Conservation (phyloP, 169 alveolate genomes). For the Cryptosporidium xiaoi region DNA sequence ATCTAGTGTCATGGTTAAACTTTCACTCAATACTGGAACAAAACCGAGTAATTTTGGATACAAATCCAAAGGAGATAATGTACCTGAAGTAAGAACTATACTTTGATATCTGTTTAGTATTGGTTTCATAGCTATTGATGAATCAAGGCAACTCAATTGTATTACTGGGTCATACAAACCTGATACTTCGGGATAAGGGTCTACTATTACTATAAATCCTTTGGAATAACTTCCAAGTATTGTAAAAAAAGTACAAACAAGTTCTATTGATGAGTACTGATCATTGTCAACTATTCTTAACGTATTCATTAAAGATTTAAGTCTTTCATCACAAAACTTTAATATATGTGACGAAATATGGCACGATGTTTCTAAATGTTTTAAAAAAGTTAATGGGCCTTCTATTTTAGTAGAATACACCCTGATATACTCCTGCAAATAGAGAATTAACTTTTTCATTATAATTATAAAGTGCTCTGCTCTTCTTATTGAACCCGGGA, state of each 20-base stretch:
- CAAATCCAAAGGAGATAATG: constrained; percentile 96
- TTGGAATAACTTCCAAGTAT: constrained; percentile 92
- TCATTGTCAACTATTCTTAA: constrained; percentile 81
- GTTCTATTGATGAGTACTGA: constrained; percentile 79
- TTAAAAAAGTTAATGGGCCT: constrained; percentile 92
- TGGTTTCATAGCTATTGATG: constrained; percentile 95
- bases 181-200: constrained; percentile 95
- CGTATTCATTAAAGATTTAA: constrained; percentile 81
- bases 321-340: constrained; percentile 84
- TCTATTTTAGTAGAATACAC: constrained; percentile 88
- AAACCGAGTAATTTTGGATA: constrained; percentile 94
- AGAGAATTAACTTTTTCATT: constrained; percentile 90
- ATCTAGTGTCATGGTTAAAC: constrained; percentile 93
- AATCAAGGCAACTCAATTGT: constrained; percentile 95
- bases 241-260: constrained; percentile 93
- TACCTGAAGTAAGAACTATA: constrained; percentile 96
- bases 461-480: constrained; percentile 93
- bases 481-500: constrained; percentile 93
- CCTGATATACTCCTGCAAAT: constrained; percentile 88
- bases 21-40: constrained; percentile 92
- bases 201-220: constrained; percentile 95
- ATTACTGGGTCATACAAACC: constrained; percentile 93
- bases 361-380: constrained; percentile 82
- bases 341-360: constrained; percentile 85
- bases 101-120: constrained; percentile 91